Base-by-base conservation (phyloP, 805 yeast species). In the Scheffersomyces ergatensis region DNA sequence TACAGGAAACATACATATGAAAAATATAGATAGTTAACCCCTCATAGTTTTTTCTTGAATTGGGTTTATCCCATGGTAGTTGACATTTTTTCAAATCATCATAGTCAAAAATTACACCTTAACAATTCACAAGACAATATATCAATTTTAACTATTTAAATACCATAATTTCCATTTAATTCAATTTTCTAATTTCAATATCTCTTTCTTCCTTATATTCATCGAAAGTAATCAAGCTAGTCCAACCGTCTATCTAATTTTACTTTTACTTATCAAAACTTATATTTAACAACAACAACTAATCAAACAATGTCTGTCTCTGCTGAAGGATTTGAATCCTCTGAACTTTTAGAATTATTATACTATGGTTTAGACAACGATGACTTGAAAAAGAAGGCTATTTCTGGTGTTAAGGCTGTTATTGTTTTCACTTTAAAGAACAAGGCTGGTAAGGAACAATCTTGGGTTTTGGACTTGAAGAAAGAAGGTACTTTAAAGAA, bases 401-500 rank as follows among this genome's bases (percentile, higher is more conserved):
- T 72, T 46, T 41, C 53, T 37, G 72, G 68, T 31, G 81, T 86
- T 54, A 76, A 79, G 54, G 81, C 87, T 25, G 63, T 76, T 25
- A 79, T 87, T 44, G 78, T 75, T 34, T 82, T 87, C 62, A 80
- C 83, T 50, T 72, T 86, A 54, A 79, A 77, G 65, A 80, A 80
- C 71, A 76, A 76, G 56, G 77, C 70, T 39, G 78, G 80, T 46
- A 71, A 79, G 58, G 70, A 74, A 39, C 76, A 74, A 53, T 66
- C 83, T 4, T 86, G 90, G 90, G 54, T 67, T 39, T 67, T 86
- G 43, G 90, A 86, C 57, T 76, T 83, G 47, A 83, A 83, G 68
- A 66, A 77, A 32, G 64, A 65, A 11, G 90, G 89, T 37, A 50
- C 65, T 9, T 46, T 73, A 30, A 44, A 49, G 35, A 67, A 67